Conservation (phyloP, 768 basidiomycete genomes). For the Gymnopilus junonius region DNA sequence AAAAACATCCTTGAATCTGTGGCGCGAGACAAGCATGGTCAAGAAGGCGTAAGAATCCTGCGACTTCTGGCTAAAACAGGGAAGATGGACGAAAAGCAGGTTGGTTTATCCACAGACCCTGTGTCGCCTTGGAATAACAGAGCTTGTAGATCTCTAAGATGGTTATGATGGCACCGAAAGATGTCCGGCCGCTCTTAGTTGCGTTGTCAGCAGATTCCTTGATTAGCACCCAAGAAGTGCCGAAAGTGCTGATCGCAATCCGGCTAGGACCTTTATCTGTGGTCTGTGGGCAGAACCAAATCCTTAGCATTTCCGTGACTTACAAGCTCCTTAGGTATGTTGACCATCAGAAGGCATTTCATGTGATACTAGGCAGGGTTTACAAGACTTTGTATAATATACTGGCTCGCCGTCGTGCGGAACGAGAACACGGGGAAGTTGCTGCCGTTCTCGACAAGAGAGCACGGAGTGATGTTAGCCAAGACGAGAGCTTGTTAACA, state of each 20-base stretch:
- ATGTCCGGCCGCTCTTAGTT: slow-evolving; percentile 80
- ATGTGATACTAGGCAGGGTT: slow-evolving; percentile 72
- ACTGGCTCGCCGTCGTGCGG: slow-evolving; percentile 69
- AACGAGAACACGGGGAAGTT: slow-evolving; percentile 67
- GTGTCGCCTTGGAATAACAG: not conserved
- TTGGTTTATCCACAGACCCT: slow-evolving; percentile 35
- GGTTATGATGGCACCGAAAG: slow-evolving; percentile 91
- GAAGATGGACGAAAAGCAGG: slow-evolving; percentile 96
- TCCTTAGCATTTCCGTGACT: not conserved
- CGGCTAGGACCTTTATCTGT: slow-evolving; percentile 88
- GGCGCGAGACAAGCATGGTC: slow-evolving; percentile 81
- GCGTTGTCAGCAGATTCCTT: slow-evolving; percentile 80
- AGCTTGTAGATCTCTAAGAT: slow-evolving; percentile 82
- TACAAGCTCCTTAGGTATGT: slow-evolving; percentile 67
- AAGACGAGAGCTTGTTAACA: slow-evolving; percentile 70
- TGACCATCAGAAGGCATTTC: slow-evolving; percentile 83
- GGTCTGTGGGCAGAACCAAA: slow-evolving; percentile 49
- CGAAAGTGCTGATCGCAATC: slow-evolving; percentile 89
- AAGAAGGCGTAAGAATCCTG: slow-evolving; percentile 82
- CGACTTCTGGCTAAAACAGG: slow-evolving; percentile 79
- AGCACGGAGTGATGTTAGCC: slow-evolving; percentile 82
- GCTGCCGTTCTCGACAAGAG: slow-evolving; percentile 80
- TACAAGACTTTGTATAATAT: slow-evolving; percentile 95
- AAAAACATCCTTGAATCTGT: slow-evolving; percentile 76
- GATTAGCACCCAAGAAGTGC: slow-evolving; percentile 92